These are phyloP conservation scores for Cinnamomum chago DNA, from an alignment of 164 flowering plant genomes.

Conservation along the genomic window DNA sequence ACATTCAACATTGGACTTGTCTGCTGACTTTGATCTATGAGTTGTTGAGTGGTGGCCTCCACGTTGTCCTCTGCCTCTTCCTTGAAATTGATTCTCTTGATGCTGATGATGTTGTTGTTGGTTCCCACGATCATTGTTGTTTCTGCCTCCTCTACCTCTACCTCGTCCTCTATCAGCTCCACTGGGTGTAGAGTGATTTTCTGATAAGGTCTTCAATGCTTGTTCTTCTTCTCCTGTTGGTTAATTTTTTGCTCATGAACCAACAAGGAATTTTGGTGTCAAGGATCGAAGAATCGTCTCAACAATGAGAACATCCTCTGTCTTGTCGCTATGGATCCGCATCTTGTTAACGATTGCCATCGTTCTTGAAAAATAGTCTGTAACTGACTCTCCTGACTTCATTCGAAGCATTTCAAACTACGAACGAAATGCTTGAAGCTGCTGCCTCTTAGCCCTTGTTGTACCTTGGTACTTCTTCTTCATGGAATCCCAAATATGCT, in stretches of 20 bases:
- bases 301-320: not conserved
- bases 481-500: not conserved
- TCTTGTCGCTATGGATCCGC: slow-evolving; percentile 3
- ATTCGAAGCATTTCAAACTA: not conserved
- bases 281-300: slow-evolving; percentile 7
- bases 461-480: slow-evolving; percentile 9
- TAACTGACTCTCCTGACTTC: slow-evolving; percentile 3
- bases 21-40: no score
- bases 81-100: slow-evolving; percentile 2
- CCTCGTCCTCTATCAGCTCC: slow-evolving; percentile 3
- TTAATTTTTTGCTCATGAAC: slow-evolving; percentile 7
- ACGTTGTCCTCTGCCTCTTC: slow-evolving; percentile 4
- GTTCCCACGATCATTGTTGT: slow-evolving; percentile 6
- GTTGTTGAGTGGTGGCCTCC: not conserved
- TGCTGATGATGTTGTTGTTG: not conserved
- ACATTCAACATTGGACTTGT: no score
- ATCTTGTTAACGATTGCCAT: slow-evolving; percentile 9
- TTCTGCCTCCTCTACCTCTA: not conserved
- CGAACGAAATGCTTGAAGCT: not conserved
- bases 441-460: not conserved
- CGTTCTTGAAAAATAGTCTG: no score
- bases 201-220: not conserved
- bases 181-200: not conserved
- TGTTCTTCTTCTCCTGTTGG: not conserved
- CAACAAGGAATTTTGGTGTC: slow-evolving; percentile 11